phyloP scores from a whole-genome alignment of 768 basidiomycete genomes.

The Agaricus sinodeliciosus region DNA sequence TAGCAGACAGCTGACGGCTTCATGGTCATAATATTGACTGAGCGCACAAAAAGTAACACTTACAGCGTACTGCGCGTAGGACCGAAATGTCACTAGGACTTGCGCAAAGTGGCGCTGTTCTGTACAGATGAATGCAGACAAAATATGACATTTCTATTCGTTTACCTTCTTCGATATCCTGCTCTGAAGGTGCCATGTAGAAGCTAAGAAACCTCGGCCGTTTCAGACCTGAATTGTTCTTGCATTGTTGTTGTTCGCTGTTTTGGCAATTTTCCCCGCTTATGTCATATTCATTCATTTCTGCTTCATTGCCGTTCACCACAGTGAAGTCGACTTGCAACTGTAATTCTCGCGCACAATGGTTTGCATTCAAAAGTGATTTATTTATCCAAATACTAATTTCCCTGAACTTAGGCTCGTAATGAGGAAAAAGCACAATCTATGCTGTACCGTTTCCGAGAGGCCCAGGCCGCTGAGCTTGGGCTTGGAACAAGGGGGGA shows the following conservation, averaged over 20 bases:
- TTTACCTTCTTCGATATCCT: conserved; percentile 32
- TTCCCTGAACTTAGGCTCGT: conserved; percentile 55
- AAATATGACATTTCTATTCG: not conserved
- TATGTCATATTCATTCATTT: not conserved
- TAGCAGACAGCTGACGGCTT: conserved; percentile 37
- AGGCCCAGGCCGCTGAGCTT: conserved; percentile 93
- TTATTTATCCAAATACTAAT: not conserved
- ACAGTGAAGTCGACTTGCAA: not conserved
- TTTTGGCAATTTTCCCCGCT: not conserved
- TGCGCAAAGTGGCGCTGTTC: conserved; percentile 71
- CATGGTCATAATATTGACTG: not conserved
- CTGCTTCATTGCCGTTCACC: not conserved
- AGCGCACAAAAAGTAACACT: conserved; percentile 13
- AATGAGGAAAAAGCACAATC: conserved; percentile 99
- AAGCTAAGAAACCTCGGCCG: too few species aligned
- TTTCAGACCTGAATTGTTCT: not conserved
- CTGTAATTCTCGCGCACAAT: not conserved
- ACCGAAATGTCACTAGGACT: conserved; percentile 67
- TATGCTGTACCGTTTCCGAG: conserved; percentile 92
- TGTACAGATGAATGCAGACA: conserved; percentile 16
- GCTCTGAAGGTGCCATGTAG: conserved; percentile 18
- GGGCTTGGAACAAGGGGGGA: conserved; percentile 82
- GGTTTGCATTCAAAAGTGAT: conserved; percentile 2
- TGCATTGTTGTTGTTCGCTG: not conserved
- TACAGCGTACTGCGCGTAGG: conserved; percentile 74